phyloP scores from a whole-genome alignment of 768 basidiomycete species.

The Pulveroboletus sp. region DNA sequence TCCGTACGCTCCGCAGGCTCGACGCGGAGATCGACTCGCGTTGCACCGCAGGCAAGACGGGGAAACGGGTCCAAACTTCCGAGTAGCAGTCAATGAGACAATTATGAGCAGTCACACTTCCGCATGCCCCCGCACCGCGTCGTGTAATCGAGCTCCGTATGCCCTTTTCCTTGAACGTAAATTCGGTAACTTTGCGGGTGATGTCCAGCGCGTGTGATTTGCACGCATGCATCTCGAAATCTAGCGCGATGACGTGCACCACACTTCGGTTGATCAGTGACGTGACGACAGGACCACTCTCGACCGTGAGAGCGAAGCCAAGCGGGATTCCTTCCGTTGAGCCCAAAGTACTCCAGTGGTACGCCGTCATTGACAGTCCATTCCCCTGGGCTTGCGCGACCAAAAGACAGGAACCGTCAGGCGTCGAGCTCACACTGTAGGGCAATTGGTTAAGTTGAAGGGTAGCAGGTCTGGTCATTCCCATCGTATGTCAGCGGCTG shows the following conservation, averaged over 20 bases:
- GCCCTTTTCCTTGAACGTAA: conserved; percentile 48
- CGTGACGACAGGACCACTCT: conserved; percentile 33
- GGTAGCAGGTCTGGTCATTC: conserved; percentile 40
- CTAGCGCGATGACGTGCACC: conserved; percentile 42
- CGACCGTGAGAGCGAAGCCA: conserved; percentile 27
- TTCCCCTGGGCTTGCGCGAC: conserved; percentile 23
- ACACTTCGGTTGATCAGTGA: conserved; percentile 42
- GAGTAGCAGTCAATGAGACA: conserved; percentile 50
- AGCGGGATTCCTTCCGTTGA: conserved; percentile 43
- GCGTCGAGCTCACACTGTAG: conserved; percentile 36
- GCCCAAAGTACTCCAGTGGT: conserved; percentile 58
- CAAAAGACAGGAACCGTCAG: conserved; percentile 53
- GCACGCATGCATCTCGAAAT: conserved; percentile 30
- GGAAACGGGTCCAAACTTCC: conserved; percentile 60
- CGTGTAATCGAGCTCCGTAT: conserved; percentile 13
- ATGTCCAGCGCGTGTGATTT: conserved; percentile 48
- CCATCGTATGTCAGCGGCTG: neutral
- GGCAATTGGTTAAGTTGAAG: conserved; percentile 38
- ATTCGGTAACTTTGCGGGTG: conserved; percentile 52
- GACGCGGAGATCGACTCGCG: conserved; percentile 40
- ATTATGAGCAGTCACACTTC: conserved; percentile 39
- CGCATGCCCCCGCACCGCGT: neutral
- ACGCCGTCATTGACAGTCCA: conserved; percentile 33
- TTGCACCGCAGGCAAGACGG: conserved; percentile 50
- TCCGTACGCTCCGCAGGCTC: conserved; percentile 29